Conservation (phyloP, 148 eudicot genomes). For the Salicornia ramosissima region DNA sequence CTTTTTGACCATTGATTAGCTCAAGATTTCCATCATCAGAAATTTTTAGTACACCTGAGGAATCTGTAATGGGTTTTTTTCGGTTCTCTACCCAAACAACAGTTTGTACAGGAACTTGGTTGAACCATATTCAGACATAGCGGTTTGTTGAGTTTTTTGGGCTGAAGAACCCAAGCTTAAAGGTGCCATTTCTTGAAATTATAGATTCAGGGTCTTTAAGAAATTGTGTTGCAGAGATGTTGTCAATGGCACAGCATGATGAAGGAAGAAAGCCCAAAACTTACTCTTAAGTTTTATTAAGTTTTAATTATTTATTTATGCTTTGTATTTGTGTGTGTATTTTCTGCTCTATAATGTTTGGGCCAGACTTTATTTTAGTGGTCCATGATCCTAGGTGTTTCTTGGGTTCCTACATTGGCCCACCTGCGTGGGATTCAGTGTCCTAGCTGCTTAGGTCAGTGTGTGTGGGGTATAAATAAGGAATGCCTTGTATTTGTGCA, state of each 20-base stretch:
- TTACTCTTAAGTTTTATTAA: no score
- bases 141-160: constrained; percentile 5
- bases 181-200: constrained; percentile 27
- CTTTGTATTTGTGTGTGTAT: no score
- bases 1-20: constrained; percentile 14
- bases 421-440: no score
- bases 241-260: constrained; percentile 22
- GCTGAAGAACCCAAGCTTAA: constrained; percentile 38
- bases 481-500: no score
- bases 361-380: no score
- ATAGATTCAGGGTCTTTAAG: constrained; percentile 19
- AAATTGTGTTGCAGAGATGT: constrained; percentile 16
- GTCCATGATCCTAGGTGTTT: no score
- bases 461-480: no score
- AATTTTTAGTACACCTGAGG: constrained; percentile 22
- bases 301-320: no score
- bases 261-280: no score
- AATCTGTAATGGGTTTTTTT: constrained; percentile 29
- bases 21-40: constrained; percentile 24
- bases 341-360: no score
- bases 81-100: constrained; percentile 52
- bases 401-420: no score
- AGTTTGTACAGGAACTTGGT: constrained; percentile 24
- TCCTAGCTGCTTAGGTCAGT: no score
- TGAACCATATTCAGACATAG: constrained; percentile 41